phyloP scores from a whole-genome alignment of 1,284 basidiomycete species.

The Ganoderma meredithae region DNA sequence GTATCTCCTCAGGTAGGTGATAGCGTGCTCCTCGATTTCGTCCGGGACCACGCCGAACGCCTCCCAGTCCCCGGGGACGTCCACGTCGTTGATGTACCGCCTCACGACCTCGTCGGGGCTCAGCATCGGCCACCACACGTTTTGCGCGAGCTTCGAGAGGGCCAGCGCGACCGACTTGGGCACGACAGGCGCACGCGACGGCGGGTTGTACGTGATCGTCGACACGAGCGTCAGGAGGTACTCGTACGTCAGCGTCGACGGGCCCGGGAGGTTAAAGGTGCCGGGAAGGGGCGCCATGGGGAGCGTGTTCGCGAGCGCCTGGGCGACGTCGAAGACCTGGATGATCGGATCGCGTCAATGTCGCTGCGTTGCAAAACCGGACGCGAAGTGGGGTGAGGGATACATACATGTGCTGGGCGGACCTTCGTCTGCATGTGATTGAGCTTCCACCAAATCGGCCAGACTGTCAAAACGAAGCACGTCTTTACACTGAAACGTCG shows the following conservation, averaged over 20 bases:
- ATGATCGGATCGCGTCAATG: conserved; percentile 10
- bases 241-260: conserved; percentile 85
- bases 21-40: conserved; percentile 89
- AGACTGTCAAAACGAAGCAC: conserved; percentile 55
- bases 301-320: conserved; percentile 87
- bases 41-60: conserved; percentile 76
- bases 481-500: conserved; percentile 29
- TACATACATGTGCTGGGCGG: conserved; percentile 90
- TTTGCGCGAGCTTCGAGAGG: conserved; percentile 75
- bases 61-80: conserved; percentile 71
- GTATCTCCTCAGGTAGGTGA: conserved; percentile 92
- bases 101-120: conserved; percentile 92
- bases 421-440: conserved; percentile 89
- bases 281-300: conserved; percentile 66
- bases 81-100: conserved; percentile 86
- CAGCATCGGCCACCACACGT: conserved; percentile 93
- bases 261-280: conserved; percentile 89
- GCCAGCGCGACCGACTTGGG: conserved; percentile 80
- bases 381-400: conserved; percentile 5
- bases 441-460: conserved; percentile 95
- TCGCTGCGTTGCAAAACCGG: conserved; percentile 11
- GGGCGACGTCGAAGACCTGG: conserved; percentile 92
- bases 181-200: conserved; percentile 73
- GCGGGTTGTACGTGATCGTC: conserved; percentile 80
- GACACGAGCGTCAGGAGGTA: conserved; percentile 87